Base-by-base conservation (phyloP, 495 filamentous ascomycete species). In the Trichoderma orchidacearum region DNA sequence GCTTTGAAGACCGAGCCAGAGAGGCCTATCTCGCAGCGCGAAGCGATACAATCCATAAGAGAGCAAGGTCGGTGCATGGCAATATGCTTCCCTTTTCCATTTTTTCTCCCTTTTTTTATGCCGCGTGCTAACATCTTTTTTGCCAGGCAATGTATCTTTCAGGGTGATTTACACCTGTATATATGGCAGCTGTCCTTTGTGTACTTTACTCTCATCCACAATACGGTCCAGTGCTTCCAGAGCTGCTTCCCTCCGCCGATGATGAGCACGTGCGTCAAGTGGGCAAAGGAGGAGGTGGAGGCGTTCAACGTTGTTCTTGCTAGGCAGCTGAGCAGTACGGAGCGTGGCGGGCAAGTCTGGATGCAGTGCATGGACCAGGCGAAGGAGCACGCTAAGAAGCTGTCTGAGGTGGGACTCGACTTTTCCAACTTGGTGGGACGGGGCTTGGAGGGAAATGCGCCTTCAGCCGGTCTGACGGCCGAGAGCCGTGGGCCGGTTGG, bases 101-200 rank as follows among this genome's bases (percentile, higher is more conserved):
- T 17, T 52, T 50, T 56, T 30, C 35, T 52, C 30, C 6, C 13
- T 6, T 5, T 30, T 13, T 5, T n/a, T 15, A 60, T 13, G 48
- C 30, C 3, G 36, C 31, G 48, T 62, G 60, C 71, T 75, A 64
- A 77, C 67, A 25, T 38, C 17, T n/a, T n/a, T n/a, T n/a, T 11
- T 21, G 15, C 38, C 56, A 93, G 90, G 59, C 86, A 90, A 75
- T 94, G 90, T 64, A 84, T 92, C 56, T 96, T 97, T 69, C 89
- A 95, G 68, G 93, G 93, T 31, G 84, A 95, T 62, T 80, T 97
- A 5, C 86, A 85, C 15, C 79, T 87, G 8, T 96, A 99, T 70
- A 90, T 97, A 63, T 95, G 86, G 73, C 86, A 95, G 66, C 79
- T 99, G n/a, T 92, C 93, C 3, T 95, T 86, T 59, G 90, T 96